phyloP scores from a whole-genome alignment of 2,329 filamentous ascomycete genomes.

The Pestalotiopsis sp. region DNA sequence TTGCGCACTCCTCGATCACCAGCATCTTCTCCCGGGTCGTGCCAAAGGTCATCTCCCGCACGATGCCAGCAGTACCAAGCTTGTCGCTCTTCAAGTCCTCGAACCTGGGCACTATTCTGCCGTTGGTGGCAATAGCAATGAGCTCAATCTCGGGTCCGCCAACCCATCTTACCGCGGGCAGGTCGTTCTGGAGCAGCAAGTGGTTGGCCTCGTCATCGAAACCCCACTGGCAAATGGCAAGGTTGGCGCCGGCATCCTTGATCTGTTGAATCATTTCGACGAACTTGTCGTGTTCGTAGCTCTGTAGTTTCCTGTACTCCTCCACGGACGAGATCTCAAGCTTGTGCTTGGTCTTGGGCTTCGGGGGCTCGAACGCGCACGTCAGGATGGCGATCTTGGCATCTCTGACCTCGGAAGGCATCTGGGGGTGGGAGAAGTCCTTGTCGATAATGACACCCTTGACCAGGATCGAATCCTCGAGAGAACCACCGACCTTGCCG shows the following conservation, averaged over 20 bases:
- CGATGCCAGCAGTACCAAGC: conserved; percentile 85
- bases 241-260: conserved; percentile 94
- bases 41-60: conserved; percentile 94
- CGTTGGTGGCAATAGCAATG: conserved; percentile 98
- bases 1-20: conserved; percentile 98
- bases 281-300: conserved; percentile 95
- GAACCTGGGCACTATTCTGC: conserved; percentile 94
- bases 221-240: conserved; percentile 99
- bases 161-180: conserved; percentile 97
- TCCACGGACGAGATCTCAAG: conserved; percentile 96
- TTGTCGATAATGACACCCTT: conserved; percentile 99
- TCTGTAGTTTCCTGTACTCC: conserved; percentile 97
- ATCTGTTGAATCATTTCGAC: conserved; percentile 98
- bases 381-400: conserved; percentile 98
- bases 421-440: conserved; percentile 99
- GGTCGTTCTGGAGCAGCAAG: conserved; percentile 89
- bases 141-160: conserved; percentile 97
- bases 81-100: conserved; percentile 92
- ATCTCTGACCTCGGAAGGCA: conserved; percentile 93
- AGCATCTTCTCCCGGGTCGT: conserved; percentile 99
- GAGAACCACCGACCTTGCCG: conserved; percentile 90
- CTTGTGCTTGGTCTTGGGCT: conserved; percentile 99
- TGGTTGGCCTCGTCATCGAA: conserved; percentile 99
- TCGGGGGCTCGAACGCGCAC: conserved; percentile 97
- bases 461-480: conserved; percentile 92